These are phyloP conservation scores for Conoideocrella luteorostrata DNA, from an alignment of 2,329 filamentous ascomycete species.

Conservation along the genomic window DNA sequence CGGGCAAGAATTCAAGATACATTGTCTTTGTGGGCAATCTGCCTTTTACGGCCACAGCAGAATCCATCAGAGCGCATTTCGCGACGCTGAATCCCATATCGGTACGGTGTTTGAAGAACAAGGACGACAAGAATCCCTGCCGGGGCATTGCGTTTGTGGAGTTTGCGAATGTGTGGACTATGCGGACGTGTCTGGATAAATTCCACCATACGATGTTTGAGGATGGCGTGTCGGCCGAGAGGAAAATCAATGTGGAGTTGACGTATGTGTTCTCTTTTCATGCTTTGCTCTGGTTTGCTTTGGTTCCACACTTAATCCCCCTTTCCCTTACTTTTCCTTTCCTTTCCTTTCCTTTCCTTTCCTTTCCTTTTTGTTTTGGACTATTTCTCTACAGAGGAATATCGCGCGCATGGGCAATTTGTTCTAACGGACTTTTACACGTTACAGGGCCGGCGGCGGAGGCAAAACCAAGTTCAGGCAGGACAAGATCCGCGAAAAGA, in stretches of 20 bases:
- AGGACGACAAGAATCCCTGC: conserved; percentile 51
- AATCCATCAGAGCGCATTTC: conserved; percentile 69
- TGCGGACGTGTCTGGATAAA: conserved; percentile 87
- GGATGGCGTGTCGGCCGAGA: conserved; percentile 45
- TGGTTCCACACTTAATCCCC: too few relatives aligned
- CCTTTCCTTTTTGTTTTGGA: neutral
- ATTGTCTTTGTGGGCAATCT: conserved; percentile 62
- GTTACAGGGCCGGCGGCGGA: conserved; percentile 71
- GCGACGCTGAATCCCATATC: conserved; percentile 49
- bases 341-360: conserved; percentile 1
- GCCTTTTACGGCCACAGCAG: conserved; percentile 71
- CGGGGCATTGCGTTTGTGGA: conserved; percentile 84
- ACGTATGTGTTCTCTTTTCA: conserved; percentile 51
- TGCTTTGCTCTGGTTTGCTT: too few relatives aligned
- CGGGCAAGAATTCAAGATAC: conserved; percentile 21
- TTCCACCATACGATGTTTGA: conserved; percentile 81
- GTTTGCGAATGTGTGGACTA: conserved; percentile 77
- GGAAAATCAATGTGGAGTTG: conserved; percentile 88
- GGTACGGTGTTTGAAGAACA: conserved; percentile 64
- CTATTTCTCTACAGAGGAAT: neutral
- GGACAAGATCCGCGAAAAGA: conserved; percentile 78
- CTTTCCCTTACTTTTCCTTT: conserved; percentile 3
- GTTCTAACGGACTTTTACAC: neutral
- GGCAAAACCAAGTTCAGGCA: conserved; percentile 66
- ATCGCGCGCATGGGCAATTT: too few relatives aligned